phyloP scores from a whole-genome alignment of 148 eudicot genomes.

The Rhododendron henanense region DNA sequence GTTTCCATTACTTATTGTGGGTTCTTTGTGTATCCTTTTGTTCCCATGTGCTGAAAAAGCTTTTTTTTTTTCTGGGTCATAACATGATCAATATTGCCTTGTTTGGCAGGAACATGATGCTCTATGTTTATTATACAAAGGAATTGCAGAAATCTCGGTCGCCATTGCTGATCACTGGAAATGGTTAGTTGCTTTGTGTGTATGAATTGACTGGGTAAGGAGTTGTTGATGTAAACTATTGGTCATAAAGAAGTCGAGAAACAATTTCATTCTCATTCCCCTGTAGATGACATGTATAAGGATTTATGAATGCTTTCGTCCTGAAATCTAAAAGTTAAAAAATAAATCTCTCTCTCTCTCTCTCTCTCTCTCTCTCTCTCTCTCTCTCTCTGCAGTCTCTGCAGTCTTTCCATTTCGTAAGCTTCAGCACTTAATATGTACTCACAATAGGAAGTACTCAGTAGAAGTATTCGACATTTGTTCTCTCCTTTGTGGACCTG shows the following conservation, averaged over 20 bases:
- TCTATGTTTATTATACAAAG: neutral
- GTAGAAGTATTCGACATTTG: neutral
- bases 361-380: neutral
- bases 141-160: neutral
- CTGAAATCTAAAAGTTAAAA: neutral
- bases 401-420: neutral
- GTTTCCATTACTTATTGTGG: neutral
- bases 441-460: neutral
- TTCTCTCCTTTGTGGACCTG: neutral
- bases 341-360: neutral
- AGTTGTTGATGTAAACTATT: neutral
- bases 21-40: neutral
- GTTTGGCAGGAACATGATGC: constrained; percentile 1
- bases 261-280: neutral
- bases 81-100: neutral
- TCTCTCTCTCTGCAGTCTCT: neutral
- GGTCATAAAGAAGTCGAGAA: neutral
- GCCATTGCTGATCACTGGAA: neutral
- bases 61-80: neutral
- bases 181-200: constrained; percentile 6
- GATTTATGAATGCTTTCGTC: neutral
- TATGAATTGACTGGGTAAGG: neutral
- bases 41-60: neutral
- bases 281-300: neutral
- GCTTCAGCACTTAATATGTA: neutral